A percentile compares a stretch with the other conserved stretches of the same genome.
These are phyloP conservation scores for Rhizophagus clarus DNA, from an alignment of 192 early-diverging fungal genomes.

Conservation along the genomic window DNA sequence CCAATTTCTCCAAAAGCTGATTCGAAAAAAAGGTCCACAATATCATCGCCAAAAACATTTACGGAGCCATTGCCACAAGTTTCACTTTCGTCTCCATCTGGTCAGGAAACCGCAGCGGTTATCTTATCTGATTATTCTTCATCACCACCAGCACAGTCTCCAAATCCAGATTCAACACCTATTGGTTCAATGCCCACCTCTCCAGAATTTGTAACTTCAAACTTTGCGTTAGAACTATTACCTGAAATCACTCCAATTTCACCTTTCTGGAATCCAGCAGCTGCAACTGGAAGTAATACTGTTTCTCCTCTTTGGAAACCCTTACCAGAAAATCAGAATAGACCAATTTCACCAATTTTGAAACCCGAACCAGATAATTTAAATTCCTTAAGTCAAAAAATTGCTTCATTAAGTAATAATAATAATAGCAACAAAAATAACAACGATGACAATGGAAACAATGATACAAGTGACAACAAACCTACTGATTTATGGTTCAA, in stretches of 20 bases:
- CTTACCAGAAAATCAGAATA: background rate
- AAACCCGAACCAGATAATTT: background rate
- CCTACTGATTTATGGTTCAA: background rate
- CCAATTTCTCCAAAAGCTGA: background rate
- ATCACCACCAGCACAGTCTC: background rate
- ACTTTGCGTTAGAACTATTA: background rate
- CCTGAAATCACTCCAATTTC: slow-evolving; percentile 17
- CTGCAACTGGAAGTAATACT: background rate
- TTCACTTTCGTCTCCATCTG: background rate
- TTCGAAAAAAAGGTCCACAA: background rate
- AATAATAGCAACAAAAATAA: background rate
- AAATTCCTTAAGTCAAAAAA: background rate
- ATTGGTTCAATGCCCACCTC: background rate
- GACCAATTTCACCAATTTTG: background rate
- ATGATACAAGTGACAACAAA: background rate
- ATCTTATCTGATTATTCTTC: background rate
- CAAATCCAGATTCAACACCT: background rate
- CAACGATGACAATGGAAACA: too few species aligned
- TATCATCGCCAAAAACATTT: background rate
- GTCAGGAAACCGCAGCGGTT: background rate
- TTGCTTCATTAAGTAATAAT: background rate
- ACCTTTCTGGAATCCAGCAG: background rate
- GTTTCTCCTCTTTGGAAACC: background rate
- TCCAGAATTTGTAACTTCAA: background rate
- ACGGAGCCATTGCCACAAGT: background rate